These are phyloP conservation scores for Neofusicoccum umdonicola DNA, from an alignment of 2,329 filamentous ascomycete genomes.

Conservation along the genomic window DNA sequence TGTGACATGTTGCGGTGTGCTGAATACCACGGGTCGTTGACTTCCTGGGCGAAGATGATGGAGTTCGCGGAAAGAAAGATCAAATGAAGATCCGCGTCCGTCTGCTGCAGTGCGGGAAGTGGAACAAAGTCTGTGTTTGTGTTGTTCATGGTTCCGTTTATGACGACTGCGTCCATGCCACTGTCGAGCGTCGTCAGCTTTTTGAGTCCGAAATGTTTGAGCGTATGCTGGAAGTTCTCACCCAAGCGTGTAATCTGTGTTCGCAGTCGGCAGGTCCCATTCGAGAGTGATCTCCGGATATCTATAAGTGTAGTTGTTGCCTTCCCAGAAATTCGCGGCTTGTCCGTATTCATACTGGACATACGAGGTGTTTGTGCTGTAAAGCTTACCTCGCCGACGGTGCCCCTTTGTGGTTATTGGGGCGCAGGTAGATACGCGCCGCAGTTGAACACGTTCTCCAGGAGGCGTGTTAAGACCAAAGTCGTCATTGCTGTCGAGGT, in stretches of 20 bases:
- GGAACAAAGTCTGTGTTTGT: slow-evolving; percentile 18
- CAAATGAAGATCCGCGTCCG: slow-evolving; percentile 31
- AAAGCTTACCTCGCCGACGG: background rate
- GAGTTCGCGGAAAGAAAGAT: slow-evolving; percentile 30
- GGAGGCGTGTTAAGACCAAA: slow-evolving; percentile 25
- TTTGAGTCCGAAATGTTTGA: too few species aligned
- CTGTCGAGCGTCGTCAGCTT: background rate
- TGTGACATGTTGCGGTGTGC: slow-evolving; percentile 21
- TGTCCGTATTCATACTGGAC: background rate
- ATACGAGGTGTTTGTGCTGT: background rate
- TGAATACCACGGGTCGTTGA: slow-evolving; percentile 32
- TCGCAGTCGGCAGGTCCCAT: background rate
- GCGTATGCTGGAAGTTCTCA: background rate
- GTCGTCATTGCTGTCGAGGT: slow-evolving; percentile 22
- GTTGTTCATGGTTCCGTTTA: background rate
- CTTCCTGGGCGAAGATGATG: slow-evolving; percentile 26
- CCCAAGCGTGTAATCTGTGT: background rate
- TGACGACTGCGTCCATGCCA: background rate
- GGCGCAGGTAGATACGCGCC: background rate
- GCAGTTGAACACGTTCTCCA: slow-evolving; percentile 12
- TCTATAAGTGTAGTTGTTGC: background rate
- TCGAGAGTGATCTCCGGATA: background rate
- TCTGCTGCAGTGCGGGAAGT: slow-evolving; percentile 27
- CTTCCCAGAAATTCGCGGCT: background rate
- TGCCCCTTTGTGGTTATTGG: background rate